These are phyloP conservation scores for Colletotrichum destructivum DNA, from an alignment of 2,329 filamentous ascomycete genomes.

Conservation along the genomic window DNA sequence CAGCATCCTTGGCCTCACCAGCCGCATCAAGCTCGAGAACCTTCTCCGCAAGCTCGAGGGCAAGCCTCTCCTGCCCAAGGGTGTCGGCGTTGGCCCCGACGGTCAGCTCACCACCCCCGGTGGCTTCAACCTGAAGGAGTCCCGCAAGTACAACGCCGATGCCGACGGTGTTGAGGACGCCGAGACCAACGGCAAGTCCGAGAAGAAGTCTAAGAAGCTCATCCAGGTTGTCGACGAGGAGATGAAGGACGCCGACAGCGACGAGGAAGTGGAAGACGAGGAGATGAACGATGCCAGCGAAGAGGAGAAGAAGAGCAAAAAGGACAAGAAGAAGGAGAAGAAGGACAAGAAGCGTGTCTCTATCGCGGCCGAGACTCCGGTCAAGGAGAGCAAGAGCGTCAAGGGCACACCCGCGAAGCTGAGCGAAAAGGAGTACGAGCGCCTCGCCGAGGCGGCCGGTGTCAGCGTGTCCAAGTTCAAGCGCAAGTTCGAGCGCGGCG, in stretches of 20 bases:
- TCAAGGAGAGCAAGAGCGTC: conserved; percentile 49
- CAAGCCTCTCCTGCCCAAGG: conserved; percentile 86
- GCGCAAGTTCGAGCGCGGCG: conserved; percentile 82
- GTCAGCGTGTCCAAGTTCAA: conserved; percentile 83
- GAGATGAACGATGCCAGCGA: conserved; percentile 57
- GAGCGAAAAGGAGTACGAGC: conserved; percentile 70
- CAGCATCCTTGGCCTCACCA: conserved; percentile 81
- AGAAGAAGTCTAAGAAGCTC: conserved; percentile 52
- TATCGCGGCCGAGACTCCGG: conserved; percentile 49
- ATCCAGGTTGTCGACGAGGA: conserved; percentile 64
- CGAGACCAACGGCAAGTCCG: conserved; percentile 55
- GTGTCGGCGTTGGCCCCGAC: conserved; percentile 81
- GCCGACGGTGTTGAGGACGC: conserved; percentile 85
- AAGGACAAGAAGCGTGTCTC: conserved; percentile 49
- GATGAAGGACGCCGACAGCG: conserved; percentile 55
- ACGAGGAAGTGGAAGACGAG: conserved; percentile 56
- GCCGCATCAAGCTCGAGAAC: conserved; percentile 82
- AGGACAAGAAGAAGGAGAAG: conserved; percentile 59
- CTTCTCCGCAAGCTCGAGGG: conserved; percentile 86
- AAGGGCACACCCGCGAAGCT: conserved; percentile 54
- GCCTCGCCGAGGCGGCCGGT: conserved; percentile 76
- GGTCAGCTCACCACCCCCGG: conserved; percentile 75
- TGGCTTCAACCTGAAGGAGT: conserved; percentile 94
- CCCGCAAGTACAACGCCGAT: conserved; percentile 93
- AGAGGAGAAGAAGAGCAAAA: conserved; percentile 56